Conservation (phyloP, 169 alveolate genomes). For the Cryptosporidium felis region DNA sequence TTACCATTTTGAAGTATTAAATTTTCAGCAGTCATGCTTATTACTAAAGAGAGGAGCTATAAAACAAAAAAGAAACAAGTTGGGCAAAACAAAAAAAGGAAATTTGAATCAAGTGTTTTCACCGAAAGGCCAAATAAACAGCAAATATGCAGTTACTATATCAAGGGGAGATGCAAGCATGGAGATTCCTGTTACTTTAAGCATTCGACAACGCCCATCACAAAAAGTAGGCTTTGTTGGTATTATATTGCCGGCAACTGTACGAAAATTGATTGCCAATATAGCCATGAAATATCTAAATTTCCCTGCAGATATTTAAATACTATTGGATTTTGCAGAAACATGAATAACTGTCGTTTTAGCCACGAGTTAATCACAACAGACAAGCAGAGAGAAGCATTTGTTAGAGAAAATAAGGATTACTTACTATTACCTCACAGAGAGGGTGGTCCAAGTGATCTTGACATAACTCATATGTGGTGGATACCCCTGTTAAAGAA, state of each 20-base stretch:
- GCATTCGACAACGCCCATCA: constrained; percentile 28
- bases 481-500: constrained; percentile 51
- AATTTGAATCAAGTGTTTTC: not conserved
- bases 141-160: constrained; percentile 36
- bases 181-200: constrained; percentile 33
- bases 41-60: too few species aligned
- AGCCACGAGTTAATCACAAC: constrained; percentile 31
- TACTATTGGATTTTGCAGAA: constrained; percentile 64
- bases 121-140: not conserved
- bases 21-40: too few species aligned
- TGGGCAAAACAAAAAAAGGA: not conserved
- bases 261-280: constrained; percentile 48
- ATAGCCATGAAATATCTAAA: constrained; percentile 55
- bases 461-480: constrained; percentile 29
- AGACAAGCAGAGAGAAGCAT: constrained; percentile 42
- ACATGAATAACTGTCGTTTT: constrained; percentile 48
- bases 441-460: constrained; percentile 51
- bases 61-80: too few species aligned
- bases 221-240: constrained; percentile 58
- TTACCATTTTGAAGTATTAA: too few species aligned
- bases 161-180: constrained; percentile 50
- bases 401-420: constrained; percentile 63
- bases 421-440: constrained; percentile 46
- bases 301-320: constrained; percentile 66
- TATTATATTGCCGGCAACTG: constrained; percentile 54